Conservation (phyloP, 2,329 filamentous ascomycete genomes). For the Calonectria ilicicola region DNA sequence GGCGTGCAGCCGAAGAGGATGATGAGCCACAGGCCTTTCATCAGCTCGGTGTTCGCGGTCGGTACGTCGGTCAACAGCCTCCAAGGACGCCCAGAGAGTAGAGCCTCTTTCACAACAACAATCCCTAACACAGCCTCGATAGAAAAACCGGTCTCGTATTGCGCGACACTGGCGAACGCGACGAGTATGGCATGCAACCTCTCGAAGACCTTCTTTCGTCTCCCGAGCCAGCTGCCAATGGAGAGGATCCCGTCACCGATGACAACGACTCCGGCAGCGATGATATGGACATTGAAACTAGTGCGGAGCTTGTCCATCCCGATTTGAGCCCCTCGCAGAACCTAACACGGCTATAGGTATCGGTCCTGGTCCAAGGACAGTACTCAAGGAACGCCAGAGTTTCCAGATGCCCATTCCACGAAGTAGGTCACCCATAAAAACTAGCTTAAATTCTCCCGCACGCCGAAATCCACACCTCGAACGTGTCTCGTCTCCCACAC, state of each 20-base stretch:
- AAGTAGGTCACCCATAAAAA: constrained; percentile 72
- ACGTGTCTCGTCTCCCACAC: constrained; percentile 62
- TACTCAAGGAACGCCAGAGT: constrained; percentile 64
- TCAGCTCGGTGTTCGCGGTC: constrained; percentile 51
- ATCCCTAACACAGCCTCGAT: constrained; percentile 22
- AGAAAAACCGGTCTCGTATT: constrained; percentile 93
- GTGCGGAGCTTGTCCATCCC: constrained; percentile 45
- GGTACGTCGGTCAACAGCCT: constrained; percentile 46
- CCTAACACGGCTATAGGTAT: constrained; percentile 54
- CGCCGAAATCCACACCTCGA: constrained; percentile 70
- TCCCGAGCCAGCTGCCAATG: constrained; percentile 62
- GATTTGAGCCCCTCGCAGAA: not conserved
- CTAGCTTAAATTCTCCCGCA: constrained; percentile 70
- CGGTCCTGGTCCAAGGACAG: constrained; percentile 65
- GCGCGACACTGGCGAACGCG: constrained; percentile 81
- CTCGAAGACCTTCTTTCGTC: constrained; percentile 92
- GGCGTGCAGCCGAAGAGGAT: constrained; percentile 41
- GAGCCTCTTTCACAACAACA: not conserved
- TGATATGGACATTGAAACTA: constrained; percentile 66
- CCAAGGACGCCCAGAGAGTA: not conserved
- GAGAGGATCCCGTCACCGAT: constrained; percentile 31
- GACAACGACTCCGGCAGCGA: constrained; percentile 51
- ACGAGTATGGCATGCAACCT: constrained; percentile 92
- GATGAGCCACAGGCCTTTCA: constrained; percentile 48
- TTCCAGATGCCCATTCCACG: constrained; percentile 61